phyloP scores from a whole-genome alignment of 2,329 filamentous ascomycete genomes.

The Diaporthe sp. region DNA sequence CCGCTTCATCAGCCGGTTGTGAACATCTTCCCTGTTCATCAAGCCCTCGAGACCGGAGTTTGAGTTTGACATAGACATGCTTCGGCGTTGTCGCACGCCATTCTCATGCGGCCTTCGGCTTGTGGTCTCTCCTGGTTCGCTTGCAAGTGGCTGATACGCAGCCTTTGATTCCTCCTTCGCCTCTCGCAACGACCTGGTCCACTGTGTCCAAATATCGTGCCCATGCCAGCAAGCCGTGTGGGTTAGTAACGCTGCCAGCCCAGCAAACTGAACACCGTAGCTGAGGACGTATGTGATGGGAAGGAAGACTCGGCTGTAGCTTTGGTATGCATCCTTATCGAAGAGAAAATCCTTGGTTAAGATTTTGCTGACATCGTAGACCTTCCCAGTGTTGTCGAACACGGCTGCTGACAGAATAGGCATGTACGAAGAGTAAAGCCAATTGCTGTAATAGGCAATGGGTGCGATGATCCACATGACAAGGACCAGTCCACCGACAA shows the following conservation, averaged over 20 bases:
- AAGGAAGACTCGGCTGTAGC: slow-evolving; percentile 86
- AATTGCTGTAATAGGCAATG: slow-evolving; percentile 82
- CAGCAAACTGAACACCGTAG: slow-evolving; percentile 88
- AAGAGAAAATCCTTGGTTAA: slow-evolving; percentile 83
- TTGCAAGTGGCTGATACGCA: slow-evolving; percentile 60
- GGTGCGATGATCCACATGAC: slow-evolving; percentile 90
- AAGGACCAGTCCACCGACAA: slow-evolving; percentile 80
- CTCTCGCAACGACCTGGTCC: slow-evolving; percentile 75
- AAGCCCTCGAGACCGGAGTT: slow-evolving; percentile 61
- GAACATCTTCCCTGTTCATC: slow-evolving; percentile 81
- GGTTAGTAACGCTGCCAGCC: slow-evolving; percentile 80
- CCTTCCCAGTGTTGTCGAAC: slow-evolving; percentile 84
- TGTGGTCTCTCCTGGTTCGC: slow-evolving; percentile 26
- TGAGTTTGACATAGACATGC: slow-evolving; percentile 44
- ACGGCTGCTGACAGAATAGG: slow-evolving; percentile 86
- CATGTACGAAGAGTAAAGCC: slow-evolving; percentile 85
- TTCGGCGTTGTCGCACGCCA: slow-evolving; percentile 10
- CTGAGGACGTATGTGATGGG: slow-evolving; percentile 90
- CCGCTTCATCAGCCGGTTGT: slow-evolving; percentile 83
- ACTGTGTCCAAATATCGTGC: slow-evolving; percentile 82
- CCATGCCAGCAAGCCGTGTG: slow-evolving; percentile 90
- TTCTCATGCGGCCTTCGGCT: slow-evolving; percentile 29
- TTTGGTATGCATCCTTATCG: slow-evolving; percentile 78
- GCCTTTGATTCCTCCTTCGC: slow-evolving; percentile 61
- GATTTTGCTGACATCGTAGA: slow-evolving; percentile 85